Evolutionary conservation across 768 basidiomycete species (phyloP).

Genomic region (Podaxis pistillaris): DNA sequence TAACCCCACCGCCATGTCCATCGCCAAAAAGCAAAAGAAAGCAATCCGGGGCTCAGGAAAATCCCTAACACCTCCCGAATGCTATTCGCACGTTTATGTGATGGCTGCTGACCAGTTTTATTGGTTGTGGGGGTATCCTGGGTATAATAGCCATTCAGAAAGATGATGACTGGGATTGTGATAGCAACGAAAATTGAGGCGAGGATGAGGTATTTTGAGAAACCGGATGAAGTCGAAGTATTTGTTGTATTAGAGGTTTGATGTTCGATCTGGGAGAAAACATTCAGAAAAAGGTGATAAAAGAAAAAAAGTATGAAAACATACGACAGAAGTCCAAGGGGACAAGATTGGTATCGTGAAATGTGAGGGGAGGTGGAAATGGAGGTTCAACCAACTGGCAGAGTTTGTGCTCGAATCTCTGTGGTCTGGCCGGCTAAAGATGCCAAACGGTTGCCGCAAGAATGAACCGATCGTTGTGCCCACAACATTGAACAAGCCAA

Average conservation of each 20-base stretch:
- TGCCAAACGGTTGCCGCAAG: not conserved
- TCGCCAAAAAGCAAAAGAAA: not conserved
- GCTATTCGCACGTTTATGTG: not conserved
- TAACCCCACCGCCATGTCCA: not conserved
- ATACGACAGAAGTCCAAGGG: conserved; percentile 76
- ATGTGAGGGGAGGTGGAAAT: conserved; percentile 42
- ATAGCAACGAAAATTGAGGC: not conserved
- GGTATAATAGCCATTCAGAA: not conserved
- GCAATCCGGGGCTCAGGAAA: not conserved
- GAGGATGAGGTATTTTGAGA: not conserved
- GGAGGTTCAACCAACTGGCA: not conserved
- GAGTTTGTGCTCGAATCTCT: not conserved
- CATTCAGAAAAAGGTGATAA: not conserved
- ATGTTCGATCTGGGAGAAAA: conserved; percentile 62
- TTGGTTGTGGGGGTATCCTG: not conserved
- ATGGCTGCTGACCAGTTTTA: not conserved
- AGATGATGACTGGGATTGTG: not conserved
- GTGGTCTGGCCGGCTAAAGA: conserved; percentile 17
- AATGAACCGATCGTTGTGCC: not conserved
- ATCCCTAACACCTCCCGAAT: not conserved
- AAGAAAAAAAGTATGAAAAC: not conserved
- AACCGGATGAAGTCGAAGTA: not conserved
- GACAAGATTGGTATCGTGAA: conserved; percentile 80
- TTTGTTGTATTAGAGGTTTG: conserved; percentile 46
- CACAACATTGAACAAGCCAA: not conserved